Base-by-base conservation (phyloP, 768 basidiomycete genomes). In the Mycena olivaceomarginata region DNA sequence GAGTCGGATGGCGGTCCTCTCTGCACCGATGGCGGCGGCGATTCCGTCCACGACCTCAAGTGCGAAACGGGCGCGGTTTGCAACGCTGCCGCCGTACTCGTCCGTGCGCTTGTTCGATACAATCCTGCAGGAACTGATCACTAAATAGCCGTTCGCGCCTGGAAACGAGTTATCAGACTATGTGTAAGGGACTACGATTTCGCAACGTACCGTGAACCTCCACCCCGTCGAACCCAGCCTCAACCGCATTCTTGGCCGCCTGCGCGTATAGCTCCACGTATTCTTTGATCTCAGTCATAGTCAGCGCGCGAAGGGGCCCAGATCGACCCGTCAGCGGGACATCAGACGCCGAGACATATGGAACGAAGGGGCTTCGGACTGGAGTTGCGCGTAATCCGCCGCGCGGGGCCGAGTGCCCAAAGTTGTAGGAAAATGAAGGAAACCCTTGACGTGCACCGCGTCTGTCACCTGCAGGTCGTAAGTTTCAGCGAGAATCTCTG, bases 1-100 rank as follows among this genome's bases (percentile, higher is more conserved):
- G 22, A 90, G 62, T 0, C 89, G 86, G 67, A 91, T 82, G 4
- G 84, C 88, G 10, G 85, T 84, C n/a, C 83, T 83, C 43, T 88
- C 85, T 39, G 82, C 77, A 4, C 91, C 91, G 51, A 91, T 84
- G 1, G 85, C 86, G 9, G 82, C 80, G 63, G 79, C 80, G 31
- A 91, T 85, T 16, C 88, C 88, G 8, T 86, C 74, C 46, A 89
- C 81, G 73, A 89, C 86, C 79, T 90, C 88, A 9, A 89, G 82
- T 2, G 85, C 68, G 81, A 93, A 87, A 0, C 90, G 86, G 15
- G 83, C 80, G 37, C 92, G 86, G 81, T 91, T 91, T 76, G 88
- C 85, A 46, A 91, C 77, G 20, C 81, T 82, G 3, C 92, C 92
- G 6, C 92, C 92, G 79, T 90, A 93, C 59, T 87, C 84, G 80